Conservation (phyloP, 805 yeast species). For the Lipomyces chichibuensis region DNA sequence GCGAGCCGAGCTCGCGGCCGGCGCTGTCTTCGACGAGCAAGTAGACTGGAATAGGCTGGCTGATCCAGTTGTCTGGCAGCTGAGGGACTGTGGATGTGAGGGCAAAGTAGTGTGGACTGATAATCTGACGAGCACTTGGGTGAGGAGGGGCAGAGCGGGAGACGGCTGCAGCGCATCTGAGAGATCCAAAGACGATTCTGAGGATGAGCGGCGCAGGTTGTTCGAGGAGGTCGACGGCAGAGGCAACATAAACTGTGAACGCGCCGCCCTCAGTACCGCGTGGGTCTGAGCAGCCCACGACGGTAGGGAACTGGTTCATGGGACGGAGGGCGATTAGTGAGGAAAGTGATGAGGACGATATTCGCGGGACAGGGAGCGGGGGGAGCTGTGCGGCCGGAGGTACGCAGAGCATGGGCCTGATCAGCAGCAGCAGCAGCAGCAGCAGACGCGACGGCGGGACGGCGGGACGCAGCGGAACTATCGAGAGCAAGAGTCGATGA, state of each 20-base stretch:
- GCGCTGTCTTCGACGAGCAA: constrained; percentile 27
- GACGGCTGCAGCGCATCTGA: constrained; percentile 26
- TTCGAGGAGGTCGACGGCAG: constrained; percentile 17
- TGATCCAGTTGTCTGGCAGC: constrained; percentile 26
- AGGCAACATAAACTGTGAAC: constrained; percentile 29
- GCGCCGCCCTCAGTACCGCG: constrained; percentile 27
- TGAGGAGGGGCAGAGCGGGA: constrained; percentile 26
- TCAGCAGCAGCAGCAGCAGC: background rate
- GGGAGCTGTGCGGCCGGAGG: constrained; percentile 3
- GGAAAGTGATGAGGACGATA: background rate
- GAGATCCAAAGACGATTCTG: constrained; percentile 21
- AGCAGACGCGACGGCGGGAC: background rate
- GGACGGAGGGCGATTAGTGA: background rate
- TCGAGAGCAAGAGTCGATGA: background rate
- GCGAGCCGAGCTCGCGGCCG: constrained; percentile 28
- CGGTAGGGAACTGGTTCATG: constrained; percentile 22
- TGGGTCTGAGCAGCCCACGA: constrained; percentile 32
- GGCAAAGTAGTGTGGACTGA: constrained; percentile 21
- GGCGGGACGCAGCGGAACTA: background rate
- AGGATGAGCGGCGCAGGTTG: constrained; percentile 15
- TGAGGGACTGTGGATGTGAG: constrained; percentile 27
- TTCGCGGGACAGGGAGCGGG: background rate
- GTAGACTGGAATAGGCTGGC: constrained; percentile 24
- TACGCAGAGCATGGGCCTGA: constrained; percentile 5
- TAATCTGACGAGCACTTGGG: constrained; percentile 5